phyloP scores from a whole-genome alignment of 202 grass and related monocot species.

The Saccharum hybrid region DNA sequence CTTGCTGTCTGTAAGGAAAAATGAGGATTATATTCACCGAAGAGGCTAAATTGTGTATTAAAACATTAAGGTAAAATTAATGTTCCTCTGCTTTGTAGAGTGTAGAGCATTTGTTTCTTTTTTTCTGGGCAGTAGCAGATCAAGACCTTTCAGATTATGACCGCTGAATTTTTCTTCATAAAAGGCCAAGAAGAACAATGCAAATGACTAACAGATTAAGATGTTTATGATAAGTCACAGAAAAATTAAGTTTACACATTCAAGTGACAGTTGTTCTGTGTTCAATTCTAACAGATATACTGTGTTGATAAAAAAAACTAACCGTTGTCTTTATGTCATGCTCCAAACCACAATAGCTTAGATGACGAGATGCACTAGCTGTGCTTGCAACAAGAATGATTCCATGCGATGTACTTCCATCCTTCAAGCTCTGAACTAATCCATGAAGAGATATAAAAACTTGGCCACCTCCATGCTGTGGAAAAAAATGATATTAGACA shows the following conservation, averaged over 20 bases:
- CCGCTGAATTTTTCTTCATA: background rate
- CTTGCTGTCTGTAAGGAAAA: constrained; percentile 66
- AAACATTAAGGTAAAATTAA: constrained; percentile 20
- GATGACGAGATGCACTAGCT: constrained; percentile 74
- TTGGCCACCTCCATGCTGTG: constrained; percentile 92
- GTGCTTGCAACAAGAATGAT: constrained; percentile 81
- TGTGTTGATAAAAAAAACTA: constrained; percentile 39
- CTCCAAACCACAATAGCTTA: constrained; percentile 71
- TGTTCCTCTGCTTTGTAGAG: constrained; percentile 23
- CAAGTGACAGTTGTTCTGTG: constrained; percentile 12
- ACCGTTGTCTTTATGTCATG: constrained; percentile 77
- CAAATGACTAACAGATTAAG: background rate
- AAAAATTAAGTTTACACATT: constrained; percentile 2
- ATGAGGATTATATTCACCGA: constrained; percentile 40
- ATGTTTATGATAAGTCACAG: constrained; percentile 16
- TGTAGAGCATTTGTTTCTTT: background rate
- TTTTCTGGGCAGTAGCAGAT: constrained; percentile 11
- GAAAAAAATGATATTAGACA: constrained; percentile 24
- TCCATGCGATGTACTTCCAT: constrained; percentile 50
- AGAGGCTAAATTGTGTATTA: background rate
- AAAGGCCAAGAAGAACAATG: constrained; percentile 12
- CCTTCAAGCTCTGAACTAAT: constrained; percentile 73
- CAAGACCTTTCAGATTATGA: constrained; percentile 11
- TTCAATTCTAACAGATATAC: background rate
- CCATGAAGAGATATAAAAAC: constrained; percentile 82